A percentile compares a stretch with the other conserved stretches of the same genome.
Conservation (phyloP, 148 eudicot genomes). For the Limonium bicolor region DNA sequence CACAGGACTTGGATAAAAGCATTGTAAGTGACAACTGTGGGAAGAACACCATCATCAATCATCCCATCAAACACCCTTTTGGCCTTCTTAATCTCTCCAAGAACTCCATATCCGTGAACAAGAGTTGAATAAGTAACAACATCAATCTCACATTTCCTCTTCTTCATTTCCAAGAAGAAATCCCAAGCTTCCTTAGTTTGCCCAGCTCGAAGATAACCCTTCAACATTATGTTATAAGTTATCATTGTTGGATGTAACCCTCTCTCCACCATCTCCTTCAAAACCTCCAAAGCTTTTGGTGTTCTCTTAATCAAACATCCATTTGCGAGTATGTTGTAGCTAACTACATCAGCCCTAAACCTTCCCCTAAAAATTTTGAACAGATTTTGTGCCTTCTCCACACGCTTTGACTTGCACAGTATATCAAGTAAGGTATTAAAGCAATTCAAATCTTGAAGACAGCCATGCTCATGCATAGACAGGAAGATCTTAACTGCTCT, state of each 20-base stretch:
- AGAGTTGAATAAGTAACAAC: conserved; percentile 77
- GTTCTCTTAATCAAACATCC: conserved; percentile 71
- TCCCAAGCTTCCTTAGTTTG: conserved; percentile 61
- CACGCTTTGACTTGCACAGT: conserved; percentile 63
- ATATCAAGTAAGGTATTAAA: conserved; percentile 68
- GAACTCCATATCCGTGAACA: conserved; percentile 85
- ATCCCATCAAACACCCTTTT: conserved; percentile 63
- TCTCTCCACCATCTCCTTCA: conserved; percentile 85
- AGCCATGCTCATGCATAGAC: conserved; percentile 51
- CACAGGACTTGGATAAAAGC: conserved; percentile 86
- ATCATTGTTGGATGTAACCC: conserved; percentile 45
- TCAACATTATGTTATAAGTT: conserved; percentile 61
- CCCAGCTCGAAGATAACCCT: conserved; percentile 63
- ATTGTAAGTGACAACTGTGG: conserved; percentile 70
- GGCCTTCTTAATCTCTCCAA: conserved; percentile 60
- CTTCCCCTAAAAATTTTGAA: conserved; percentile 34
- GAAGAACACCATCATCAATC: conserved; percentile 62
- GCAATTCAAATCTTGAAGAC: conserved; percentile 38
- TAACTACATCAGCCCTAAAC: conserved; percentile 59
- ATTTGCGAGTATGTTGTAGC: conserved; percentile 71
- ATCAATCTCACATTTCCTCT: conserved; percentile 54
- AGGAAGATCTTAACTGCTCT: conserved; percentile 59
- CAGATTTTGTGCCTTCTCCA: conserved; percentile 51
- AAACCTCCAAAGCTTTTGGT: conserved; percentile 52
- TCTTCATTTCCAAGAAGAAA: conserved; percentile 80